phyloP scores from a whole-genome alignment of 495 filamentous ascomycete species.

The Hypomontagnella submonticulosa region DNA sequence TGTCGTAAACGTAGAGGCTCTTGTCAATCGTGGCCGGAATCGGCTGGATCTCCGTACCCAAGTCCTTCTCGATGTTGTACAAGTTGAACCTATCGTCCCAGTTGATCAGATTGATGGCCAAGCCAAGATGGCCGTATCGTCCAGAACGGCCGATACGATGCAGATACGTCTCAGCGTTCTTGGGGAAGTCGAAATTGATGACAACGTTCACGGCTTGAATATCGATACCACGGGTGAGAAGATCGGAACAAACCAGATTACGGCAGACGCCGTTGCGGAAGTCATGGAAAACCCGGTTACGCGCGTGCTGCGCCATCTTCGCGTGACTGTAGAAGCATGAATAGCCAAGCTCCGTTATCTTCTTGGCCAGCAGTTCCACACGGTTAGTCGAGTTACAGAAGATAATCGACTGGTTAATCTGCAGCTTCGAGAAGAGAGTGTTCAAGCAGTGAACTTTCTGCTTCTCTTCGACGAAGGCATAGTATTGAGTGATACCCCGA shows the following conservation, averaged over 20 bases:
- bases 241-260: slow-evolving; percentile 97
- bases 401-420: slow-evolving; percentile 99
- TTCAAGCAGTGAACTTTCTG: slow-evolving; percentile 99
- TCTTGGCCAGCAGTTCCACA: slow-evolving; percentile 96
- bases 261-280: slow-evolving; percentile 98
- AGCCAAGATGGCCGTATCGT: slow-evolving; percentile 94
- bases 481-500: slow-evolving; percentile 98
- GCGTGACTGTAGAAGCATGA: slow-evolving; percentile 99
- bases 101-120: slow-evolving; percentile 99
- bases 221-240: slow-evolving; percentile 98
- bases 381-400: slow-evolving; percentile 99
- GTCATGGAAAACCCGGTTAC: slow-evolving; percentile 99
- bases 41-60: slow-evolving; percentile 96
- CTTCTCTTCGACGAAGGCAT: slow-evolving; percentile 98
- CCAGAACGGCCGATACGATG: slow-evolving; percentile 98
- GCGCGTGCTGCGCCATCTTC: slow-evolving; percentile 96
- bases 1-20: slow-evolving; percentile 97
- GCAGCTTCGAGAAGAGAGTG: slow-evolving; percentile 97
- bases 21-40: slow-evolving; percentile 96
- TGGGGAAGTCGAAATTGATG: slow-evolving; percentile 99
- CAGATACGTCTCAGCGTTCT: slow-evolving; percentile 99
- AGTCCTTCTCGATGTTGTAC: slow-evolving; percentile 97
- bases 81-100: slow-evolving; percentile 99
- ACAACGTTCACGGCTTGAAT: slow-evolving; percentile 99
- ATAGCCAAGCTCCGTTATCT: slow-evolving; percentile 98